Evolutionary conservation across 805 yeast species (phyloP), one percentile per base, ranked within the genome.

Genomic region (Spathaspora girioi): DNA sequence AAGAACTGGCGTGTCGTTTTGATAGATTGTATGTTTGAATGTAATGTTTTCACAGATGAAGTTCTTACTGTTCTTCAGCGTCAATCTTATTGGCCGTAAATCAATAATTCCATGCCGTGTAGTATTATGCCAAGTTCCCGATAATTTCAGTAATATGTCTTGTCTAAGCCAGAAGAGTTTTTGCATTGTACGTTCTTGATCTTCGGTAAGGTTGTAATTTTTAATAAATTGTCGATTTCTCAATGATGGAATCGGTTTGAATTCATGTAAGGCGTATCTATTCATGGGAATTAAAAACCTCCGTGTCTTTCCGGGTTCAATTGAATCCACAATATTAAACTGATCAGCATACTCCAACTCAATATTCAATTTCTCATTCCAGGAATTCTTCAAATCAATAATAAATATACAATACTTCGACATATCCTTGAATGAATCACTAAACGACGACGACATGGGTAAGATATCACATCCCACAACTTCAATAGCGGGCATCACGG

Each of bases 131-230:
- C 99, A 93, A 2, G 65, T 59, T 2, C 96, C 97, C 2, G 68
- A 64, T 5, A 94, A 58, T 14, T 72, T 70, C 45, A 77, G 73
- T 48, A 93, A 69, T 1, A 94, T 64, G 54, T 78, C 77, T 51
- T 86, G 83, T 51, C 96, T 70, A 55, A 87, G 80, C 99, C 99
- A 93, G 65, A 91, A 94, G 2, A 80, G 70, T 54, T 83, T 84
- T 51, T 82, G 75, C 68, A 82, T 79, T 49, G 73, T 78, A 43
- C 59, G 59, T 35, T 79, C 84, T 53, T 87, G 89, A 9, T 80
- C 83, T 46, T 75, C 79, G 0, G 81, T 72, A 5, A 80, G 70
- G 53, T 70, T 79, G 53, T 75, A 70, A 59, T 81, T 86, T 32
- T 82, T 76, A 17, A 89, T 76, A 62, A 82, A 87, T 67, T 91